Evolutionary conservation across 2,329 filamentous ascomycete species (phyloP), one percentile per base, ranked within the genome.

Genomic region (Cucurbitaria berberidis): DNA sequence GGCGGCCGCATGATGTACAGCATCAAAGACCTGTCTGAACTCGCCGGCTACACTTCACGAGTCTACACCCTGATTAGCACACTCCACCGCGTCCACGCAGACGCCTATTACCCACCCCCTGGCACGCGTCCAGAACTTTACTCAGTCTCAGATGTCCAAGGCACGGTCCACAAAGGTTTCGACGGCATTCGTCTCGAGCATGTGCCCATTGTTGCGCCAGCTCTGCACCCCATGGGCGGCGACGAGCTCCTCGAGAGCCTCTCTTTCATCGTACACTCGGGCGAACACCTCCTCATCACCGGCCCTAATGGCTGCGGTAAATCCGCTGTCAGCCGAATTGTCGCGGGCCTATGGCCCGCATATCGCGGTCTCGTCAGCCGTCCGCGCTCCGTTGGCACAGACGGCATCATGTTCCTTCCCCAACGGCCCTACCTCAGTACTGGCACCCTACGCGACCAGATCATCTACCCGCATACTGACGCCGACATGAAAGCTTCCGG

Each of bases 1-100:
- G 95, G 95, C 53, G 93, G 93, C 22, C 86, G 95, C 41, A 97
- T 99, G 91, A 99, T 99, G 95, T 99, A 99, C 80, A 95, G 90
- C 57, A 96, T 99, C 81, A 99, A 99, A 77, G 96, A 99, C 70
- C 85, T 99, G 30, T 93, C 93, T 1, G 95, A 99, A 73, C 82
- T 99, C 29, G 95, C 95, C 5, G 95, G 95, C 19, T 96, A 98
- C 78, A 99, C 95, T 0, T 96, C 91, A 53, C 87, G 95, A 39
- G 93, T 99, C 11, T 99, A 97, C 78, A 96, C 92, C 10, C 83
- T 99, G 35, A 96, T 99, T 69, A 93, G 92, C 39, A 96, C 95
- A 0, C 84, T 99, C 22, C 95, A 99, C 70, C 87, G 95, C 27
- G 93, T 96, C 1, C 93, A 99, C 68, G 92, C 95, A 44, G 85